A percentile compares a stretch with the other conserved stretches of the same genome.
These are phyloP conservation scores for Phytopythium vexans DNA, from an alignment of 352 stramenopile genomes.

Conservation along the genomic window DNA sequence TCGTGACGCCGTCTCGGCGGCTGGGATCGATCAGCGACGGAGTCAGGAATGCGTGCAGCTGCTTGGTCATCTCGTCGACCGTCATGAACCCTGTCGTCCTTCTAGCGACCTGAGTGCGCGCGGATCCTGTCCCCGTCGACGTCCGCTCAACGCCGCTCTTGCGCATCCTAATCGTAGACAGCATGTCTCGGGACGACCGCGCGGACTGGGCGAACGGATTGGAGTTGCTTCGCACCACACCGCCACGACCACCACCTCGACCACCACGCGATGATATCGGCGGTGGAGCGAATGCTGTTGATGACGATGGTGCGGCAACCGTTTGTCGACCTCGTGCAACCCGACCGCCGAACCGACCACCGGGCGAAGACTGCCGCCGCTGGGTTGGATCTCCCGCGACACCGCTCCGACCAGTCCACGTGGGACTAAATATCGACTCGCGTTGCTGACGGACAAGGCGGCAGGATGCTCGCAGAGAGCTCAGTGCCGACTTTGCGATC, in stretches of 20 bases:
- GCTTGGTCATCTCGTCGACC: constrained; percentile 56
- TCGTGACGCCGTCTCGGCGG: constrained; percentile 66
- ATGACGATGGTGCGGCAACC: constrained; percentile 4
- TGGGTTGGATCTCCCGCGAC: constrained; percentile 62
- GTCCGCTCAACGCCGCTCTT: constrained; percentile 26
- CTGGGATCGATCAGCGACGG: constrained; percentile 14
- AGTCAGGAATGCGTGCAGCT: constrained; percentile 83
- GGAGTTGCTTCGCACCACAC: constrained; percentile 8
- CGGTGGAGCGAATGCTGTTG: not conserved
- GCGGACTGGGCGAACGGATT: constrained; percentile 30
- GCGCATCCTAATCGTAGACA: constrained; percentile 56
- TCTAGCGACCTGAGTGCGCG: constrained; percentile 2
- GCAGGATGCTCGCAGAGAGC: constrained; percentile 78
- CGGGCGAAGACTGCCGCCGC: constrained; percentile 15
- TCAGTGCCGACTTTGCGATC: constrained; percentile 84
- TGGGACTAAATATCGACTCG: constrained; percentile 60
- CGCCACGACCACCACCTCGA: constrained; percentile 7
- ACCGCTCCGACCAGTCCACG: constrained; percentile 76
- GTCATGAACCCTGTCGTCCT: constrained; percentile 31
- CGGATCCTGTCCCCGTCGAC: not conserved
- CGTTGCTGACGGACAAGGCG: constrained; percentile 65
- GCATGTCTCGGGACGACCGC: constrained; percentile 65
- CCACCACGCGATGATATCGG: constrained; percentile 1
- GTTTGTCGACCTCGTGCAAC: constrained; percentile 21
- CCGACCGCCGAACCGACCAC: constrained; percentile 37